Base-by-base conservation (phyloP, 106 monocot species). In the Phalaenopsis equestris region DNA sequence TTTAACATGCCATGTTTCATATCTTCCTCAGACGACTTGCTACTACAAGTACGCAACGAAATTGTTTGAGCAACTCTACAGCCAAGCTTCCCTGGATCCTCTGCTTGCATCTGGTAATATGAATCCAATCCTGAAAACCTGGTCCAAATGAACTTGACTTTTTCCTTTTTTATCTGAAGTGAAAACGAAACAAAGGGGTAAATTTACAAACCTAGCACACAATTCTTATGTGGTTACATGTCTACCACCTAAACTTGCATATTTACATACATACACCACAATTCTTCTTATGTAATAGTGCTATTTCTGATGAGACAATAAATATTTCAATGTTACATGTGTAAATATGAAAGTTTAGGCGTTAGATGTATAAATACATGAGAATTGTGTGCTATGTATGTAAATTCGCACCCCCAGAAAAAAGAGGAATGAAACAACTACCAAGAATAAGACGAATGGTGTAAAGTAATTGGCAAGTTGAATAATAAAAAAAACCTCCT, bases 31-130 rank as follows among this genome's bases (percentile, higher is more conserved):
- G 43, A 18, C 17, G 61, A 78, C 1, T 41, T 18, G 5, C 41
- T 57, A 56, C 15, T 56, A 43, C 78, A 61, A 57, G 58, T 41
- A 19, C n/a, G 58, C 61, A 78, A 64, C 10, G 57, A 58, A 78
- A 58, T 78, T 41, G 41, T 78, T 42, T 39, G 57, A 57, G 78
- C 58, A 39, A 78, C 18, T 78, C 61, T 81, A 82, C 52, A 85
- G 64, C 85, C 91, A 48, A 94, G 78, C 21, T 77, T 87, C 47
- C 83, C 85, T 38, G 42, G 18, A 86, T 99, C 89, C 79, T 93
- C 81, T 23, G 94, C 85, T 78, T 78, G 58, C 24, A 18, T 41
- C 8, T 78, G 14, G 58, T 58, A 56, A 18, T 61, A 56, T 16
- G 56, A 78, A 24, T 78, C 1, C 58, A 78, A 64, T 78, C n/a